These are phyloP conservation scores for Mrakia frigida DNA, from an alignment of 768 basidiomycete genomes.

Conservation along the genomic window DNA sequence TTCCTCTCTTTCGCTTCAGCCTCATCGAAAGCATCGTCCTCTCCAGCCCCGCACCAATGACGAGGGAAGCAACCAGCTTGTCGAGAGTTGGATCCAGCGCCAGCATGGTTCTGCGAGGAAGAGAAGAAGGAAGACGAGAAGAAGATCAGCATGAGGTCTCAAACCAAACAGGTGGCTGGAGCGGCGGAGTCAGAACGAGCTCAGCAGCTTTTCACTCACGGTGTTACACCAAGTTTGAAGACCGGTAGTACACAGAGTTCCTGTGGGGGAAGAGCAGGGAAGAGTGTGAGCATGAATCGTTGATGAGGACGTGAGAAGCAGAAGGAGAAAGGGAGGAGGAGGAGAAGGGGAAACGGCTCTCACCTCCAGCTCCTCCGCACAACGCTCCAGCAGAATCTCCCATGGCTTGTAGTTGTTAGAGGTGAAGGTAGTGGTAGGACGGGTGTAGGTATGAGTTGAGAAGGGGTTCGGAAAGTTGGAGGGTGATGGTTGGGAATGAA, in stretches of 20 bases:
- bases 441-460: no score
- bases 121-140: no score
- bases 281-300: not conserved
- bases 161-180: not conserved
- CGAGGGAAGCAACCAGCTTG: not conserved
- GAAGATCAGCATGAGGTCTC: not conserved
- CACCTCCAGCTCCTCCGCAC: no score
- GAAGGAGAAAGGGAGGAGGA: no score
- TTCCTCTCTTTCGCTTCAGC: constrained; percentile 9
- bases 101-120: not conserved
- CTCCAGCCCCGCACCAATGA: not conserved
- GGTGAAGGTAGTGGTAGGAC: no score
- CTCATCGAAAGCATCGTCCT: constrained; percentile 2
- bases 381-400: no score
- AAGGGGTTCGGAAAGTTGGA: no score
- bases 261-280: not conserved
- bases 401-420: no score
- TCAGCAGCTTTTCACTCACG: not conserved
- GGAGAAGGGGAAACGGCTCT: no score
- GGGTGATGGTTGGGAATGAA: no score
- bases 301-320: no score
- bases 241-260: not conserved
- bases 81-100: not conserved
- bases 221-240: constrained; percentile 1
- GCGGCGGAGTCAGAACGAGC: not conserved